Evolutionary conservation across 2,329 filamentous ascomycete species (phyloP).

Genomic region (Lecanicillium sp.): DNA sequence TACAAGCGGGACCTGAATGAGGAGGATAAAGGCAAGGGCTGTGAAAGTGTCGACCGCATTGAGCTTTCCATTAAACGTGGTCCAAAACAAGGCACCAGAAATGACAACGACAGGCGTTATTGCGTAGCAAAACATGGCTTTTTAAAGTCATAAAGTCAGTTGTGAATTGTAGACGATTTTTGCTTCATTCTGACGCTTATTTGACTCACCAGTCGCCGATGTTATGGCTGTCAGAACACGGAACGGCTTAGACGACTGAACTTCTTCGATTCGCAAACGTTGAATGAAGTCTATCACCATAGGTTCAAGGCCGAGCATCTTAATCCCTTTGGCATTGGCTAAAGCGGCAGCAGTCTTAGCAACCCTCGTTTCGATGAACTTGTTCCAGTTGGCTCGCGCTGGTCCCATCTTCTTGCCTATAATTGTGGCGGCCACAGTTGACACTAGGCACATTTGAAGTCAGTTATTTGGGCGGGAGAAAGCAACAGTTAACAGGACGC

Average conservation of each 20-base stretch:
- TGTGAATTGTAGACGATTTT: neutral
- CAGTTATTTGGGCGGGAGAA: too few relatives aligned
- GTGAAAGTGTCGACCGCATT: neutral
- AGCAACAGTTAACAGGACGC: too few relatives aligned
- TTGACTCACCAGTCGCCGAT: neutral
- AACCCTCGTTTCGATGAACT: conserved; percentile 30
- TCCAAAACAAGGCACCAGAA: conserved; percentile 1
- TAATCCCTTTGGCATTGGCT: conserved; percentile 32
- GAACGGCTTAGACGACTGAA: neutral
- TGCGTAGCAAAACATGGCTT: neutral
- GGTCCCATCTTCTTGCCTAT: too few relatives aligned
- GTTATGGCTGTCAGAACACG: neutral
- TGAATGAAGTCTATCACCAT: neutral
- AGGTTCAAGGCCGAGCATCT: conserved; percentile 30
- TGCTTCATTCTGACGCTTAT: too few relatives aligned
- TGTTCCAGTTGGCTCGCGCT: conserved; percentile 27
- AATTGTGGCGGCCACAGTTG: too few relatives aligned
- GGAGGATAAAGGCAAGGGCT: neutral
- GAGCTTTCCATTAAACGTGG: neutral
- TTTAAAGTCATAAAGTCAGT: neutral
- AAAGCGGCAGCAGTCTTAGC: conserved; percentile 29
- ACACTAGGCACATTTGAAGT: too few relatives aligned
- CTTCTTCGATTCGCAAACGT: neutral
- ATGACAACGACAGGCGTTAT: neutral
- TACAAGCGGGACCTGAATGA: conserved; percentile 16